phyloP scores from a whole-genome alignment of 371 early-diverging fungal genomes.

The Syncephalastrum racemosum region DNA sequence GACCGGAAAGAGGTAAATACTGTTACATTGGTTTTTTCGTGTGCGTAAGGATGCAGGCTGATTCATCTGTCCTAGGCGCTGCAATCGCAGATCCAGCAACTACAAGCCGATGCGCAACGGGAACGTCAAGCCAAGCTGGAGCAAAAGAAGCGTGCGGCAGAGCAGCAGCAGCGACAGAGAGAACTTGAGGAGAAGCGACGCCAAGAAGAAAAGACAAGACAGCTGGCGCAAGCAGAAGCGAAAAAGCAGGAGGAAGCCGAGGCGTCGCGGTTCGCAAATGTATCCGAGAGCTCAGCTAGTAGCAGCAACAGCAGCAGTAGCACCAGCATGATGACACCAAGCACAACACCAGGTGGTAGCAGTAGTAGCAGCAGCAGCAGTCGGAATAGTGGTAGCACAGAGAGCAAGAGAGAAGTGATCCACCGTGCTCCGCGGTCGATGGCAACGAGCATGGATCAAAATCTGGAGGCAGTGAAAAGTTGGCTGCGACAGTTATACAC shows the following conservation, averaged over 20 bases:
- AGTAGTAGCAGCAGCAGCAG: not conserved
- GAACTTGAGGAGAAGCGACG: slow-evolving; percentile 10
- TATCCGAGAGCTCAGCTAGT: too few relatives aligned
- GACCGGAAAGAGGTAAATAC: slow-evolving; percentile 33
- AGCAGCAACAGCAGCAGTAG: not conserved
- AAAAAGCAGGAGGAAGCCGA: slow-evolving; percentile 11
- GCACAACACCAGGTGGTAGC: too few relatives aligned
- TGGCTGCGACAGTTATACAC: slow-evolving; percentile 27
- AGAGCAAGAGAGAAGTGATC: not conserved
- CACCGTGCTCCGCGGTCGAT: too few relatives aligned
- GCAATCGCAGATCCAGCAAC: slow-evolving; percentile 12
- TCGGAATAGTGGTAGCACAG: not conserved
- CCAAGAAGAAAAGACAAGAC: slow-evolving; percentile 13
- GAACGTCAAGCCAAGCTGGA: slow-evolving; percentile 20
- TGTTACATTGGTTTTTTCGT: not conserved
- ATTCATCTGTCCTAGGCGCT: slow-evolving; percentile 13
- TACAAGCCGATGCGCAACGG: slow-evolving; percentile 9
- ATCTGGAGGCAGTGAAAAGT: slow-evolving; percentile 16
- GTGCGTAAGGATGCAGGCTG: not conserved
- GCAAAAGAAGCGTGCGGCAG: slow-evolving; percentile 7
- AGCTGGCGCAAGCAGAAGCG: slow-evolving; percentile 2
- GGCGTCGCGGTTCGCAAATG: not conserved
- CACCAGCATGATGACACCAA: not conserved
- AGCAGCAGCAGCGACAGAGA: slow-evolving; percentile 11
- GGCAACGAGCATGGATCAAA: not conserved